Base-by-base conservation (phyloP, 805 yeast species). In the Candida sonorensis region DNA sequence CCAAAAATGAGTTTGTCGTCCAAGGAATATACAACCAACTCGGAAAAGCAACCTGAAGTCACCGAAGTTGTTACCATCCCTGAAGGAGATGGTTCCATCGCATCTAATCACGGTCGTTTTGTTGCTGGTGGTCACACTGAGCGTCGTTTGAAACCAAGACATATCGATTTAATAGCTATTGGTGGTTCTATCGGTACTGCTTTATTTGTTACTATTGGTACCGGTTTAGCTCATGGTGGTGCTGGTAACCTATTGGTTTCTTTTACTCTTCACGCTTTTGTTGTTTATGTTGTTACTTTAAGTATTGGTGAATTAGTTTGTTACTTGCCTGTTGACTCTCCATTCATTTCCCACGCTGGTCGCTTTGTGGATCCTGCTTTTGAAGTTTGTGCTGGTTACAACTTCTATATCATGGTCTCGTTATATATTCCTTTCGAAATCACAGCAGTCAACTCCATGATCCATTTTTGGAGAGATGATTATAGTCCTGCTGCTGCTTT, bases 381-480 rank as follows among this genome's bases (percentile, higher is more conserved):
- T 14, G 65, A 59, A 38, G 42, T 50, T 26, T 46, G 55, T 17
- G 55, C 58, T n/a, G 59, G 61, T 17, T 50, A 57, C 44, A 61
- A 60, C 43, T 59, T 59, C 34, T 59, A 61, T 53, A 40, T 67
- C 18, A 62, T 67, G 67, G 62, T 64, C 39, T 55, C 65, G 27
- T 53, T 64, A 35, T 64, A 64, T 41, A 64, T 67, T 44, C 73
- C 74, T 11, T 66, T 66, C 35, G 73, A 67, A 48, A 62, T 67
- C 33, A 62, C 66, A 4, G 47, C 64, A 44, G 69, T 69, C 33
- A 72, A 74, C 37, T 67, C 74, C 17, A 67, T 74, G 63, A 54
- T 76, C 23, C 77, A 68, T 44, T 69, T 53, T 43, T 69, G 76
- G 75, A 51, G 69, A 40, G 62, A 56, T 34, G 72, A 65, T 42